A percentile compares a stretch with the other conserved stretches of the same genome.
Conservation (phyloP, 2,329 filamentous ascomycete genomes). For the Didymella sp. region DNA sequence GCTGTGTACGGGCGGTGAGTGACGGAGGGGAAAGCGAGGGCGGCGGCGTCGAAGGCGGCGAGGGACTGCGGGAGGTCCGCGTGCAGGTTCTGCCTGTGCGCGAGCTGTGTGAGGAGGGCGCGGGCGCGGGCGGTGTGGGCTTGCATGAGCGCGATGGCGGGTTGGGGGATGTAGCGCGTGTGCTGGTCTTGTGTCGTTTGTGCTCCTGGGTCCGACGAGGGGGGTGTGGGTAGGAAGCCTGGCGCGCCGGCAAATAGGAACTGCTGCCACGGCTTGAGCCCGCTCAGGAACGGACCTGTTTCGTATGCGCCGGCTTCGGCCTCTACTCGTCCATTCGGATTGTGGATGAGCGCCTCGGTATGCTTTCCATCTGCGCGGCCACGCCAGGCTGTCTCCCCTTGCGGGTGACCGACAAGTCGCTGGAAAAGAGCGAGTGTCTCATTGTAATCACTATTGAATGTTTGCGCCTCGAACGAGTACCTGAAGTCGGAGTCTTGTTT, state of each 20-base stretch:
- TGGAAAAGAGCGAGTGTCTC: conserved; percentile 1
- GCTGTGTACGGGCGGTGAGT: background rate
- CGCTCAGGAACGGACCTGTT: conserved; percentile 28
- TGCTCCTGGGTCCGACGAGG: background rate
- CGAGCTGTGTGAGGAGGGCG: background rate
- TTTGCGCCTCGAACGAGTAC: background rate
- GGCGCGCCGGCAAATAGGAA: conserved; percentile 31
- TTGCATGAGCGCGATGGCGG: conserved; percentile 34
- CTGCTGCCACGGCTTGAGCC: conserved; percentile 40
- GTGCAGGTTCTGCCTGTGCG: background rate
- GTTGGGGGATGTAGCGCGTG: conserved; percentile 30
- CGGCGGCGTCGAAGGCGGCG: conserved; percentile 3
- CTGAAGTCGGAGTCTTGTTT: background rate
- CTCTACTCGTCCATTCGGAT: conserved; percentile 4
- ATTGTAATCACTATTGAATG: background rate
- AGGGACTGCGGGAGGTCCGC: background rate
- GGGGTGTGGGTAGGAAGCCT: conserved; percentile 22
- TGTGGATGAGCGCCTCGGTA: conserved; percentile 17
- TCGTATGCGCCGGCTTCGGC: conserved; percentile 5
- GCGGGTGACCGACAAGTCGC: background rate
- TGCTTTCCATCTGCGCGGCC: background rate
- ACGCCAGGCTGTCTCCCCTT: background rate
- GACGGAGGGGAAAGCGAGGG: background rate
- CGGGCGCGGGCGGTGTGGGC: conserved; percentile 29
- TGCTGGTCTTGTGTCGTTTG: background rate